These are phyloP conservation scores for Ophryocystis elektroscirrha DNA, from an alignment of 169 alveolate genomes.

Conservation along the genomic window DNA sequence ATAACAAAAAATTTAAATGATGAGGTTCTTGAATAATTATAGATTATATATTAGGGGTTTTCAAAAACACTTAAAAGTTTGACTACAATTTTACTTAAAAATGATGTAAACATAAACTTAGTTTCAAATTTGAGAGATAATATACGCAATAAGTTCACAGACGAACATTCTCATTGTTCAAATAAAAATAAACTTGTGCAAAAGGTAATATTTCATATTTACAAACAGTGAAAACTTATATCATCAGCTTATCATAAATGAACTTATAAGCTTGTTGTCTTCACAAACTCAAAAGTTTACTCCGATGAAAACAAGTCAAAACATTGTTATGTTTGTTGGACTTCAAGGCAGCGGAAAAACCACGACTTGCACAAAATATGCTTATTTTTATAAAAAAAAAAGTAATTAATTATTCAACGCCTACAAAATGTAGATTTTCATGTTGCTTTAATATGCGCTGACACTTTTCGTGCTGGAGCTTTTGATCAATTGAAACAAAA, in stretches of 20 bases:
- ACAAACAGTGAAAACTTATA: conserved; percentile 33
- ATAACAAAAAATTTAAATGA: too few relatives aligned
- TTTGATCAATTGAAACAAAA: conserved; percentile 96
- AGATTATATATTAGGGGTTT: too few relatives aligned
- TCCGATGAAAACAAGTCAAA: conserved; percentile 68
- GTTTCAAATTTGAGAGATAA: too few relatives aligned
- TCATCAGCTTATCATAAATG: conserved; percentile 65
- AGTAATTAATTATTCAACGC: conserved; percentile 17
- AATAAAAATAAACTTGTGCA: too few relatives aligned
- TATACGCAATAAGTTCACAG: too few relatives aligned
- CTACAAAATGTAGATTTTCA: conserved; percentile 60
- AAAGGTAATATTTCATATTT: too few relatives aligned
- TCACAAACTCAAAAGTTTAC: conserved; percentile 62
- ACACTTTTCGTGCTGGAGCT: conserved; percentile 99
- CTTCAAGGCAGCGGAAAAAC: conserved; percentile 98
- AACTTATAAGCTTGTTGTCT: conserved; percentile 68
- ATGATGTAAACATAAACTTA: too few relatives aligned
- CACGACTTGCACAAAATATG: conserved; percentile 96
- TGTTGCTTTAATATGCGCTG: conserved; percentile 97
- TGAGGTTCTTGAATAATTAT: too few relatives aligned
- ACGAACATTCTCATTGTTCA: too few relatives aligned
- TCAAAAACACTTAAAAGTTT: too few relatives aligned
- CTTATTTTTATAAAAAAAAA: conserved; percentile 75
- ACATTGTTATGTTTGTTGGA: conserved; percentile 96
- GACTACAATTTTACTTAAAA: too few relatives aligned